Base-by-base conservation (phyloP, 1,139 yeast species). In the Hyphopichia buzzinii region DNA sequence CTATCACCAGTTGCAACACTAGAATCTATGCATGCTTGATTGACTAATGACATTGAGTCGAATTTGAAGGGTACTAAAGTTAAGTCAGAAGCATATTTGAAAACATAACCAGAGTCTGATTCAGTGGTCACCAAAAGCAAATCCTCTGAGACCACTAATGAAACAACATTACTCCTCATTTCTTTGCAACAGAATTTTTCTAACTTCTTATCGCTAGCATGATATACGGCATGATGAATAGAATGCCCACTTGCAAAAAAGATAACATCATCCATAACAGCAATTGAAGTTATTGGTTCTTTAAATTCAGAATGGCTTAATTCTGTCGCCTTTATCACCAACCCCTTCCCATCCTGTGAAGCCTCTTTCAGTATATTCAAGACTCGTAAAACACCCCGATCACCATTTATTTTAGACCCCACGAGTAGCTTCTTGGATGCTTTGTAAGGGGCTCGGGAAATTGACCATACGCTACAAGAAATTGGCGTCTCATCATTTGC, bases 1-100 rank as follows among this genome's bases (percentile, higher is more conserved):
- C 68, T 71, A 41, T 75, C 80, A 2, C 76, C 68, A 0, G 62
- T 61, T 3, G 71, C 49, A 1, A 68, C 51, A 10, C 54, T 49
- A 1, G 49, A 42, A 2, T 52, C 53, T 8, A 62, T 40, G 8
- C 55, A 45, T 2, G 69, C 54, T 30, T 65, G 70, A 38, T 67
- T 72, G n/a, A 72, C 60, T 19, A 68, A 54, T 19, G 23, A 19
- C 6, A 6, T 6, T 7, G 23, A 19, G 10, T 6, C 6, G 23
- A 19, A 19, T 6, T 19, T 6, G 10, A 10, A 7, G 6, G 23
- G 23, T 19, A 19, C 23, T 10, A 19, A 19, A 24, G 40, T 23
- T n/a, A 36, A 37, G 24, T 34, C 39, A 11, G 35, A 16, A 2
- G 31, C 43, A 33, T 54, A 52, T 14, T 42, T 41, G 39, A 65